Conservation (phyloP, 108 stramenopile species). For the Pinguiococcus pyrenoidosus region DNA sequence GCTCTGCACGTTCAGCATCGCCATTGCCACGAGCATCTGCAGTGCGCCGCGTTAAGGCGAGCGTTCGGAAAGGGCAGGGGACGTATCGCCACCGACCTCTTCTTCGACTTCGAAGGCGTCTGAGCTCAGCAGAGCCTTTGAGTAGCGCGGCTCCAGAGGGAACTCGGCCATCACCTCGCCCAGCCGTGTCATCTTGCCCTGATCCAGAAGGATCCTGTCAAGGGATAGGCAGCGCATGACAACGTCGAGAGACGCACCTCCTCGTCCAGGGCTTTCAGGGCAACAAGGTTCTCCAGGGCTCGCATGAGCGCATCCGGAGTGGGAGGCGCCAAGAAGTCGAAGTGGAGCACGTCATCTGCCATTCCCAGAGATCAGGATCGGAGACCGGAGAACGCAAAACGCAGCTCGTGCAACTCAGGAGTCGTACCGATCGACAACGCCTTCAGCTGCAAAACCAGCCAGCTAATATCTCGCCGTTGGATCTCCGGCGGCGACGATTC, state of each 20-base stretch:
- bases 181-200: constrained; percentile 38
- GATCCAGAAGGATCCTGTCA: no score
- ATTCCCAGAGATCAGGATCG: no score
- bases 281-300: constrained; percentile 44
- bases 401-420: no score
- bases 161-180: constrained; percentile 45
- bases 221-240: no score
- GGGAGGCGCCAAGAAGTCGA: constrained; percentile 73
- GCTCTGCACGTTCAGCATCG: no score
- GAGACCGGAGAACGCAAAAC: no score
- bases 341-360: constrained; percentile 64
- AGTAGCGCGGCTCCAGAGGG: constrained; percentile 61
- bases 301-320: constrained; percentile 29
- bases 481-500: constrained; percentile 51
- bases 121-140: no score
- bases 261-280: constrained; percentile 32
- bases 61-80: no score
- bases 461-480: constrained; percentile 61
- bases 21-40: no score
- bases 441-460: constrained; percentile 79
- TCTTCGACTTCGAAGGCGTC: no score
- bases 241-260: constrained; percentile 21
- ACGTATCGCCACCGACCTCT: no score
- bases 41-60: no score
- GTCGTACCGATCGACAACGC: constrained; percentile 85